Conservation (phyloP, 805 yeast genomes). For the Barnettozyma californica region DNA sequence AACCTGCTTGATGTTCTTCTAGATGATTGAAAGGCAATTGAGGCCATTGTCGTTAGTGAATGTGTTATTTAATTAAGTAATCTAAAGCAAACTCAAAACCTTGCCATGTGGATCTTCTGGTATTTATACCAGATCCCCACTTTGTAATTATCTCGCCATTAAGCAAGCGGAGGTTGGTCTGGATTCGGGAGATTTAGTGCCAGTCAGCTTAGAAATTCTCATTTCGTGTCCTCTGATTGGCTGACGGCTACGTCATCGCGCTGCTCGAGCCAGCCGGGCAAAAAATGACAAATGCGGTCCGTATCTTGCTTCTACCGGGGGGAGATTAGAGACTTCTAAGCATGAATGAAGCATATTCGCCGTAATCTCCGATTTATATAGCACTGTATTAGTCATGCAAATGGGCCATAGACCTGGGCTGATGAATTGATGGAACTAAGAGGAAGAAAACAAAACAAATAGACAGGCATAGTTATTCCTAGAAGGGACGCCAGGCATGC, state of each 20-base stretch:
- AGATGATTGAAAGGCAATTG: slow-evolving; percentile 4
- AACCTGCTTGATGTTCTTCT: slow-evolving; percentile 1
- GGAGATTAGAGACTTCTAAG: too few species aligned
- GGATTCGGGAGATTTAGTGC: neutral
- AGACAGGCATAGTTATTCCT: too few species aligned
- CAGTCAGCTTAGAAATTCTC: neutral
- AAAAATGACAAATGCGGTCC: neutral
- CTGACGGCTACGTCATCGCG: neutral
- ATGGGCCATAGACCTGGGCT: too few species aligned
- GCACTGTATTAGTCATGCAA: too few species aligned
- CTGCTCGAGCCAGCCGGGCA: neutral
- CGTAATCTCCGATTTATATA: too few species aligned
- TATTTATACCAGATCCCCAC: slow-evolving; percentile 1
- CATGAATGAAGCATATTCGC: too few species aligned
- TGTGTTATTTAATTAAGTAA: too few species aligned
- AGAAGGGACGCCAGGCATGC: too few species aligned
- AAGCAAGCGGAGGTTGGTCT: neutral
- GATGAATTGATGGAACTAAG: too few species aligned
- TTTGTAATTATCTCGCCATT: neutral
- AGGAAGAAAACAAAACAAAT: too few species aligned
- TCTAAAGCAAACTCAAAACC: neutral
- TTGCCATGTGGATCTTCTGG: neutral
- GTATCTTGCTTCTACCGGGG: neutral
- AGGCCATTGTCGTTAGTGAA: slow-evolving; percentile 3
- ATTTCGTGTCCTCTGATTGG: slow-evolving; percentile 7